Evolutionary conservation across 1,284 basidiomycete species (phyloP), one percentile per base, ranked within the genome.

Genomic region (Afroboletus lepidellus): DNA sequence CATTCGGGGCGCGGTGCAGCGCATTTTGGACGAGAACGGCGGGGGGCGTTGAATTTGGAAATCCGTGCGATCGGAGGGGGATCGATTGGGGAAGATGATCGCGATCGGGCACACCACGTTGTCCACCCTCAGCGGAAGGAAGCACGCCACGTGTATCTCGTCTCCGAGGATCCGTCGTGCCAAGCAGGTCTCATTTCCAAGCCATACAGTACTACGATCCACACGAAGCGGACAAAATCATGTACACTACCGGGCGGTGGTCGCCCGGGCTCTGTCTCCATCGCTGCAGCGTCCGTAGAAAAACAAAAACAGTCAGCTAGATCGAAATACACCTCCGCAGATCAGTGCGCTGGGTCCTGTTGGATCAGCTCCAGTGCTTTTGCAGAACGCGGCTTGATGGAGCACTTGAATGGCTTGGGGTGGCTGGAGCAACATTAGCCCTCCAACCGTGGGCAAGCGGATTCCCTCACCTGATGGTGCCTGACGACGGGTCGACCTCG

Each of bases 341-440:
- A 46, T 60, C 49, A 71, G 27, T 65, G 54, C 41, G 53, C 54
- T 12, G 60, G 58, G 55, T 80, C 79, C 41, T 72, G 71, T 38
- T 77, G 74, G 44, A 85, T 79, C 21, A 85, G 64, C 21, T 74
- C 72, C 44, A 78, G 65, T 2, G 81, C 77, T 56, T 74, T 77
- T 36, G 76, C 71, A 0, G 83, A 84, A 20, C 84, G 77, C 12
- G 84, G 83, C 57, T 72, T 78, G 58, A 86, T 76, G 13, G 70
- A 61, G 58, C 84, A 86, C 58, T 77, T 75, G 70, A 82, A 86
- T 7, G 81, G 77, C 55, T 76, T 78, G 7, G 83, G 83, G 58
- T 83, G 80, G 59, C 84, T 86, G 55, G 11, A 33, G 23, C 12
- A 15, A 8, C 30, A 1, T 65, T 37, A 66, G 23, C 33, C 5